Conservation (phyloP, 306 rosid genomes). For the Cicer chorassanicum region DNA sequence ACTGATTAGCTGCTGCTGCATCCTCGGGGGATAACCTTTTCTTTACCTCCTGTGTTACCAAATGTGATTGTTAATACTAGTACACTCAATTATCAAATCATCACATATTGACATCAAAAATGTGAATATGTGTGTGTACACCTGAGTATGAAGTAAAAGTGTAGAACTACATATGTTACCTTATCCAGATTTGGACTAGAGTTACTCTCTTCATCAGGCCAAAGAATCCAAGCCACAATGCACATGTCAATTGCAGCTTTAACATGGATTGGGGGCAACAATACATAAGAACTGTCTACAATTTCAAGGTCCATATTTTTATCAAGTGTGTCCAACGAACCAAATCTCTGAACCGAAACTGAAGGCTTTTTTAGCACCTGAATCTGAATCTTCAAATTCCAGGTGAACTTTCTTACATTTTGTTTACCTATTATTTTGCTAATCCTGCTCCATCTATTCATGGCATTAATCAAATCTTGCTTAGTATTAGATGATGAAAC, state of each 20-base stretch:
- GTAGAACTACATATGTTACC: slow-evolving; percentile 53
- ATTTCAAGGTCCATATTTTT: slow-evolving; percentile 60
- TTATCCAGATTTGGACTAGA: slow-evolving; percentile 87
- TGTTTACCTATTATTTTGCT: slow-evolving; percentile 65
- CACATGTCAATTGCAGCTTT: slow-evolving; percentile 77
- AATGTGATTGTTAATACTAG: slow-evolving; percentile 39
- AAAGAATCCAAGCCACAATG: slow-evolving; percentile 86
- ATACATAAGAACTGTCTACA: slow-evolving; percentile 62
- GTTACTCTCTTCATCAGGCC: slow-evolving; percentile 98
- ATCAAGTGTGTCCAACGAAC: slow-evolving; percentile 56
- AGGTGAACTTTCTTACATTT: slow-evolving; percentile 70
- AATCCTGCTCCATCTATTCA: slow-evolving; percentile 76
- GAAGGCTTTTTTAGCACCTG: slow-evolving; percentile 82
- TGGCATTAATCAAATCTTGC: slow-evolving; percentile 57
- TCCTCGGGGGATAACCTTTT: slow-evolving; percentile 81
- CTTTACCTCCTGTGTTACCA: slow-evolving; percentile 76
- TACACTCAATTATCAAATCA: slow-evolving; percentile 2
- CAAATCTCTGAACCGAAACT: slow-evolving; percentile 75
- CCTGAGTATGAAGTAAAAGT: background rate
- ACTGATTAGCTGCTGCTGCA: slow-evolving; percentile 76
- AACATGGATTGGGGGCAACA: slow-evolving; percentile 63
- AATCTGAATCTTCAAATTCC: slow-evolving; percentile 92
- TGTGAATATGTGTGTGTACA: background rate
- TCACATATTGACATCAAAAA: slow-evolving; percentile 5
- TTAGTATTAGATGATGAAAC: slow-evolving; percentile 57